Conservation (phyloP, 805 yeast species). For the Pachysolen tannophilus region DNA sequence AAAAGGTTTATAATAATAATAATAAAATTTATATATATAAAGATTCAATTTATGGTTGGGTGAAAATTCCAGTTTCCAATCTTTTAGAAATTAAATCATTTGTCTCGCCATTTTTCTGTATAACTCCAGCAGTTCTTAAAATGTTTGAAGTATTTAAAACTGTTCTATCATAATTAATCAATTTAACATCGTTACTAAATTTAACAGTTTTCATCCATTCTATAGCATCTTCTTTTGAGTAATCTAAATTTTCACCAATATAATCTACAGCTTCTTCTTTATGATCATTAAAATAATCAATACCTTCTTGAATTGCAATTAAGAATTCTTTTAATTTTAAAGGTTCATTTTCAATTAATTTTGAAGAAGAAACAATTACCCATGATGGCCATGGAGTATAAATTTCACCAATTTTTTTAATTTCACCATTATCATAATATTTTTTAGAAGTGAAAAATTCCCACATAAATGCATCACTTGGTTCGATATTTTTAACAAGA, state of each 20-base stretch:
- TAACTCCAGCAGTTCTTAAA: conserved; percentile 58
- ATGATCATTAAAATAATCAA: conserved; percentile 52
- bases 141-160: conserved; percentile 52
- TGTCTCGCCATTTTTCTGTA: conserved; percentile 14
- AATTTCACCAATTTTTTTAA: conserved; percentile 78
- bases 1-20: too few relatives aligned
- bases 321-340: conserved; percentile 32
- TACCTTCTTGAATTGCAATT: conserved; percentile 55
- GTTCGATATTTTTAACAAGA: conserved; percentile 30
- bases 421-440: conserved; percentile 73
- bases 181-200: conserved; percentile 42
- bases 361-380: conserved; percentile 57
- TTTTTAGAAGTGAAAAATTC: conserved; percentile 84
- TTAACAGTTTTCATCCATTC: conserved; percentile 78
- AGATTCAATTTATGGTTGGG: too few relatives aligned
- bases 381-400: conserved; percentile 97
- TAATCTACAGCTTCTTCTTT: conserved; percentile 57
- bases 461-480: conserved; percentile 91
- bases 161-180: conserved; percentile 37
- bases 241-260: conserved; percentile 65
- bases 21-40: too few relatives aligned
- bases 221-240: conserved; percentile 65
- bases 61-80: conserved; percentile 5
- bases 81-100: conserved; percentile 7
- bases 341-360: conserved; percentile 20